Base-by-base conservation (phyloP, 2,329 filamentous ascomycete genomes). In the Truncatella angustata region DNA sequence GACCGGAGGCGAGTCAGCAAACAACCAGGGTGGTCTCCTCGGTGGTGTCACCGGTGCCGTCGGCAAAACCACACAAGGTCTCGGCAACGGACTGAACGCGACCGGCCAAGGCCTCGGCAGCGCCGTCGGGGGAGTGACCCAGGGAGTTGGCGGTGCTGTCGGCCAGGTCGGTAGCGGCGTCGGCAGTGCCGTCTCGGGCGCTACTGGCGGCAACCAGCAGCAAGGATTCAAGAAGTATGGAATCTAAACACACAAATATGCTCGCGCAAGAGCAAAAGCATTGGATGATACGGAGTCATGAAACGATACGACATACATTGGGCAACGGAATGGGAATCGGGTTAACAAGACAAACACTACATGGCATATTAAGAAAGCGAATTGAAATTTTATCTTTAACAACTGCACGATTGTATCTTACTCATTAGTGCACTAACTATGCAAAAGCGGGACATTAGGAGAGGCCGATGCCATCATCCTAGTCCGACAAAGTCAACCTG, bases 1-100 rank as follows among this genome's bases (percentile, higher is more conserved):
- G 28, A 68, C 65, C 16, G 65, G 66, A 47, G 66, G 65, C 43
- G 66, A 67, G 36, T 59, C 67, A 54, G 63, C 63, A 20, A 59
- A 67, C 3, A 64, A 64, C 46, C 66, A 68, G 49, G 66, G 65
- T 26, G 66, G 66, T 30, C 64, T 68, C 3, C 60, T 68, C 39
- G 66, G 66, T 52, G 66, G 66, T 23, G 54, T 68, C 21, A 60
- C 59, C 11, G 57, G 60, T 30, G 66, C 65, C 28, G 44, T 68
- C 6, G 61, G 61, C 56, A 63, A 42, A 56, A 66, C 64, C 2
- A 67, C 65, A 2, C 56, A 51, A 28, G 49, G 49, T 2, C 49
- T 51, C 28, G 47, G 66, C 35, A 65, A 62, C 46, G 62, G 61
- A 34, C 55, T 68, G 3, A 67, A 68, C 58, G 57, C 59, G 7